phyloP scores from a whole-genome alignment of 2,329 filamentous ascomycete species.

The Stagonosporopsis rhizophila region DNA sequence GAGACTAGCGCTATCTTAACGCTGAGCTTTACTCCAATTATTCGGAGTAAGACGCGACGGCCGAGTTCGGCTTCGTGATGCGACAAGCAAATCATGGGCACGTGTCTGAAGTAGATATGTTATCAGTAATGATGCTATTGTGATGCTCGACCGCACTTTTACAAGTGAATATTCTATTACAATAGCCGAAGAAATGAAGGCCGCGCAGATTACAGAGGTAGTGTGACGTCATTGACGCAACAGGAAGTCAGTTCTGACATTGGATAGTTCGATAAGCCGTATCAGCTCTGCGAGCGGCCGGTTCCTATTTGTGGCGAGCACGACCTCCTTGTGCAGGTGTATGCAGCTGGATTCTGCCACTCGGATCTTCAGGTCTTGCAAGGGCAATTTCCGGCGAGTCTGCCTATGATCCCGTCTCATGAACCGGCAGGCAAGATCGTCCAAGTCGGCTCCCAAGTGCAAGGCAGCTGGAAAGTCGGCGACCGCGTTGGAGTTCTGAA shows the following conservation, averaged over 20 bases:
- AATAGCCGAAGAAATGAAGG: constrained; percentile 25
- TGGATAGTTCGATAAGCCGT: constrained; percentile 25
- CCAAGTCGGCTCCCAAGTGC: constrained; percentile 32
- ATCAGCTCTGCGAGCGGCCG: constrained; percentile 24
- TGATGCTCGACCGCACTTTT: background rate
- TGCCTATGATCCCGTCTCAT: constrained; percentile 45
- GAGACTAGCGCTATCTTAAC: constrained; percentile 7
- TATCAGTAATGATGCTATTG: background rate
- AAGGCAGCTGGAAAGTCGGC: constrained; percentile 37
- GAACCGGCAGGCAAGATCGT: constrained; percentile 44
- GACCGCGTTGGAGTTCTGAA: constrained; percentile 41
- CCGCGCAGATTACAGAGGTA: constrained; percentile 30
- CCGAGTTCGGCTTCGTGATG: background rate
- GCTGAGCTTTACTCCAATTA: constrained; percentile 5
- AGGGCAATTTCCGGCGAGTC: constrained; percentile 29
- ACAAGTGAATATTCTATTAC: background rate
- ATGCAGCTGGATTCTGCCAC: constrained; percentile 39
- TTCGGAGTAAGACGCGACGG: background rate
- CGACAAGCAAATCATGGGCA: background rate
- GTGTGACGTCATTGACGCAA: constrained; percentile 15
- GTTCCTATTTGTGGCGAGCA: constrained; percentile 27
- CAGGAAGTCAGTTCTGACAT: background rate
- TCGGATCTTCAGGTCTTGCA: constrained; percentile 37
- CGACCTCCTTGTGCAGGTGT: constrained; percentile 32
- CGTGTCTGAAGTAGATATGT: background rate